Percentiles rank a stretch among this genome's conserved stretches.
These are phyloP conservation scores for Malassezia globosa DNA, from an alignment of 1,284 basidiomycete genomes.

Conservation along the genomic window DNA sequence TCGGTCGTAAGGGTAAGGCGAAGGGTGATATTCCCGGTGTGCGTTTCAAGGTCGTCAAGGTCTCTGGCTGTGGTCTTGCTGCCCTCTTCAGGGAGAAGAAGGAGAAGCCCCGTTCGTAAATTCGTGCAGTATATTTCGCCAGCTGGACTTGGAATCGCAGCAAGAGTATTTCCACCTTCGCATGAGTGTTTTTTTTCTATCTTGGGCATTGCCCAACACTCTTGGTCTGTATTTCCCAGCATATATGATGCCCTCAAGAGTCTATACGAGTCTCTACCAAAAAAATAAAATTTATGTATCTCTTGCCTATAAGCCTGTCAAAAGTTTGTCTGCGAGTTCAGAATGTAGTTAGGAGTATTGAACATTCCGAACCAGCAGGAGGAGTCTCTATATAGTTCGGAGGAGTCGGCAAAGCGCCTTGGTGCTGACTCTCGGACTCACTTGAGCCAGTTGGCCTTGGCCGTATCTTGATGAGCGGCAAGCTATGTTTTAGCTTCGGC, in stretches of 20 bases:
- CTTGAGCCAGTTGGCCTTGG: slow-evolving; percentile 9
- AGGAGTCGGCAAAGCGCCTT: no score
- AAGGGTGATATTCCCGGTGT: slow-evolving; percentile 83
- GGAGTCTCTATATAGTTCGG: no score
- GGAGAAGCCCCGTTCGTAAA: slow-evolving; percentile 45
- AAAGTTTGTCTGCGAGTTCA: background rate
- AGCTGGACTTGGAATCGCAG: no score
- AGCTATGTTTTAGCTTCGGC: slow-evolving; percentile 2
- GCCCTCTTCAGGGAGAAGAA: slow-evolving; percentile 41
- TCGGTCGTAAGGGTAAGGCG: slow-evolving; percentile 98
- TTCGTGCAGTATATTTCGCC: no score
- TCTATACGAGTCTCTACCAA: slow-evolving; percentile 5
- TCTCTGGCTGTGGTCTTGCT: slow-evolving; percentile 86
- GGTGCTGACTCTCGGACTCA: no score
- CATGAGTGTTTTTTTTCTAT: background rate
- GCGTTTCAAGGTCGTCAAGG: slow-evolving; percentile 99
- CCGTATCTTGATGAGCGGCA: slow-evolving; percentile 10
- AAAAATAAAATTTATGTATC: no score
- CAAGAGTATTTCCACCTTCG: no score
- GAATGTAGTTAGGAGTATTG: no score
- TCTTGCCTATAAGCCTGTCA: slow-evolving; percentile 1
- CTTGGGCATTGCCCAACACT: background rate
- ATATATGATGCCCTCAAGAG: slow-evolving; percentile 11
- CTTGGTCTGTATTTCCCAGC: slow-evolving; percentile 9
- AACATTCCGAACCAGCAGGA: no score